A percentile compares a stretch with the other conserved stretches of the same genome.
phyloP scores from a whole-genome alignment of 2,329 filamentous ascomycete genomes.

The Zymoseptoria ardabiliae region DNA sequence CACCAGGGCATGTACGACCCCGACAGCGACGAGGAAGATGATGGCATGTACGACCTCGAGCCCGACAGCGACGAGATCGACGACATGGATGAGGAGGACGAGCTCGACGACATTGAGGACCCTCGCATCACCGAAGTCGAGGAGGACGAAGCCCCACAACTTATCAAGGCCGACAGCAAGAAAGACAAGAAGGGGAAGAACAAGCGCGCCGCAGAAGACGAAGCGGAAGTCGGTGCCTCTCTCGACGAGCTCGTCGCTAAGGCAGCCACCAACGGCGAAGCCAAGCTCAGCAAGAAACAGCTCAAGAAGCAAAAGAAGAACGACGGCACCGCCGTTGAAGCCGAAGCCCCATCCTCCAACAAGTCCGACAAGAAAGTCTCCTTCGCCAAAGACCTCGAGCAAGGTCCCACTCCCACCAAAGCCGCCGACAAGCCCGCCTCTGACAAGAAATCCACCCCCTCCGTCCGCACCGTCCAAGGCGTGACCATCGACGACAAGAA shows the following conservation, averaged over 20 bases:
- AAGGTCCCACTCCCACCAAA: constrained; percentile 78
- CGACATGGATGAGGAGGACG: constrained; percentile 34
- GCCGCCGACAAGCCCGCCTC: too few species aligned
- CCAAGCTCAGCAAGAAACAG: constrained; percentile 90
- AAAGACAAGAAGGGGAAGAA: constrained; percentile 63
- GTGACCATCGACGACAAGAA: constrained; percentile 96
- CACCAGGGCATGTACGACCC: constrained; percentile 53
- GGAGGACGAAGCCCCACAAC: constrained; percentile 59
- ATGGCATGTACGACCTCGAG: constrained; percentile 64
- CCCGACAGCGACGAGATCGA: constrained; percentile 71
- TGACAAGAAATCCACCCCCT: constrained; percentile 45
- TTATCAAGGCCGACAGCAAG: constrained; percentile 61
- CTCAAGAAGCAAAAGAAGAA: constrained; percentile 99
- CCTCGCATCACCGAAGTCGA: constrained; percentile 21
- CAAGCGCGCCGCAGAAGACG: constrained; percentile 77
- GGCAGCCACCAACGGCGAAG: constrained; percentile 52
- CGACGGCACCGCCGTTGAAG: constrained; percentile 72
- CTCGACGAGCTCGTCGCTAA: constrained; percentile 85
- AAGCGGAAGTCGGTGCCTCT: constrained; percentile 49
- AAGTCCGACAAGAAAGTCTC: constrained; percentile 90
- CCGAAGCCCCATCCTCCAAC: constrained; percentile 36
- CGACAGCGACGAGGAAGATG: constrained; percentile 54
- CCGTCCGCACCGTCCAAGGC: constrained; percentile 74
- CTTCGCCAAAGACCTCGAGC: constrained; percentile 98
- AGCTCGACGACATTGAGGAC: constrained; percentile 22